Evolutionary conservation across 2,329 filamentous ascomycete species (phyloP).

Genomic region (Aspergillus hiratsukae): DNA sequence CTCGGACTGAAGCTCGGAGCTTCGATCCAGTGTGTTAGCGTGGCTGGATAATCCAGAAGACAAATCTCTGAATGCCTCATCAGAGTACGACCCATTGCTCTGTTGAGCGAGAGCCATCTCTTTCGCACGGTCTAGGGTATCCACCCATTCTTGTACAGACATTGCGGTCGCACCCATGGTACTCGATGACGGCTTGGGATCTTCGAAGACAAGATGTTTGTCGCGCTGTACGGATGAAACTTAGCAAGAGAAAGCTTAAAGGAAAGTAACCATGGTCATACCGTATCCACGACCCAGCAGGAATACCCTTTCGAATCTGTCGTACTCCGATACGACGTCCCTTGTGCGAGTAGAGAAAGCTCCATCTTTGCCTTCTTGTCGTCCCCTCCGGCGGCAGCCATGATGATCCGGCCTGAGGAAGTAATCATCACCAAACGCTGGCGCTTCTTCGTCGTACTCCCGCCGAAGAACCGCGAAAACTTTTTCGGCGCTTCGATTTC

Average conservation of each 20-base stretch:
- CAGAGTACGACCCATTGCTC: constrained; percentile 61
- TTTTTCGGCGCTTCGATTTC: constrained; percentile 73
- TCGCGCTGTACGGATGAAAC: constrained; percentile 58
- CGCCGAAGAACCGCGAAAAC: constrained; percentile 88
- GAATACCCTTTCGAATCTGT: constrained; percentile 82
- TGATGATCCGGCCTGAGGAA: constrained; percentile 79
- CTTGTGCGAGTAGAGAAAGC: constrained; percentile 72
- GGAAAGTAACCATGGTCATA: constrained; percentile 50
- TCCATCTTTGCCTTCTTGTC: constrained; percentile 95
- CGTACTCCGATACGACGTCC: constrained; percentile 73
- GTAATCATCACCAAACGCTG: constrained; percentile 94
- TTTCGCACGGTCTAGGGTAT: constrained; percentile 77
- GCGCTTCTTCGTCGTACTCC: constrained; percentile 84
- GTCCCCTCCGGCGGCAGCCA: constrained; percentile 86
- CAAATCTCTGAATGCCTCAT: constrained; percentile 64
- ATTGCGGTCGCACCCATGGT: constrained; percentile 61
- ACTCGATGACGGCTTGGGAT: constrained; percentile 68
- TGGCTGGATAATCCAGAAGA: constrained; percentile 68
- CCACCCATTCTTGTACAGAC: constrained; percentile 86
- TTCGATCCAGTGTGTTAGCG: constrained; percentile 41
- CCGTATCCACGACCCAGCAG: constrained; percentile 88
- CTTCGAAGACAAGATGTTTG: constrained; percentile 89
- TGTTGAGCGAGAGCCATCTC: constrained; percentile 77
- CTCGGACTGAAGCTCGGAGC: constrained; percentile 36
- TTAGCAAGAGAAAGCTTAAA: constrained; percentile 25